Base-by-base conservation (phyloP, 129 eudicot genomes). In the Saussurea involucrata region DNA sequence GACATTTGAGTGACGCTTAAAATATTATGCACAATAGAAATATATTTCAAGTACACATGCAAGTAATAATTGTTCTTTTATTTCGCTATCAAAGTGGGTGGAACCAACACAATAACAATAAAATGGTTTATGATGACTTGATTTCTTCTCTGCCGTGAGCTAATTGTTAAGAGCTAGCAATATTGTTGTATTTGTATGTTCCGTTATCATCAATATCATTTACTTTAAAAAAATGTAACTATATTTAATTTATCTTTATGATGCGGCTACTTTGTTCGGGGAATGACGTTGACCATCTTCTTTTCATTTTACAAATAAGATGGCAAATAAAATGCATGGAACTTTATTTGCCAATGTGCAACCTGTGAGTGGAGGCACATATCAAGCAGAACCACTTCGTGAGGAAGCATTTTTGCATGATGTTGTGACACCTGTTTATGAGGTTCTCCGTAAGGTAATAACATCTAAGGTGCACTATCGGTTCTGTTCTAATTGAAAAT, bases 341-440 rank as follows among this genome's bases (percentile, higher is more conserved):
- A 88, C 84, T 60, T 76, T 92, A 78, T 90, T 83, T 86, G 81
- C 75, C 78, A 86, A 95, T 80, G 90, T 87, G 49, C 88, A 89
- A 58, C 84, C 91, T 24, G 92, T 89, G 29, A 92, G 87, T 69
- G 97, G 99, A 82, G 99, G 87, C 57, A 71, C 87, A 29, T 91
- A 86, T 84, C 92, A 91, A 84, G 74, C 87, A 75, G 78, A 81
- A 72, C 76, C 92, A 68, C 88, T 77, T 46, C 88, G 68, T 55
- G 97, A 92, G 77, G 96, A 95, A 71, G 80, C 92, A 21, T 95
- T 95, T 81, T 81, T 95, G 74, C 85, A 77, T 82, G 92, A 84
- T 33, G 96, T 90, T 82, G 84, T 95, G 72, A 83, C 95, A 33
- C 99, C 99, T 78, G 80, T 95, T 44, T 95, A 88, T 66, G 97